These are phyloP conservation scores for Suhomyces coccinellae DNA, from an alignment of 1,139 yeast genomes.

Conservation along the genomic window DNA sequence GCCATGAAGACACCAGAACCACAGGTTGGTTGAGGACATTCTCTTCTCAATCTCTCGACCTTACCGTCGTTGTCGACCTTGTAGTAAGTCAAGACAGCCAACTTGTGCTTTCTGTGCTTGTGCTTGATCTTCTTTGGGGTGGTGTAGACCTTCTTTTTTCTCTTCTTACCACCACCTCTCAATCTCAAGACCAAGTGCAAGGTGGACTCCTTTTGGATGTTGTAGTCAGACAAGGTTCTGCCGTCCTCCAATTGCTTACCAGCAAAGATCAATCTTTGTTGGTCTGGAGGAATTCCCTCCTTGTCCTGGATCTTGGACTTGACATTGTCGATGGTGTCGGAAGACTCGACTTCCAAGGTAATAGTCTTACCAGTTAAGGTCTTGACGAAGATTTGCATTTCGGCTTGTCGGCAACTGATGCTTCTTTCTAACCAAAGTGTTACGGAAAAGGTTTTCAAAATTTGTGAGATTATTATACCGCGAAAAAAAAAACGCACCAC, in stretches of 20 bases:
- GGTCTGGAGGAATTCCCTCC: conserved; percentile 99
- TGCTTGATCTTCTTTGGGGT: conserved; percentile 99
- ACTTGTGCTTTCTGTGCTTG: conserved; percentile 99
- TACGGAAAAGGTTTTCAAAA: background rate
- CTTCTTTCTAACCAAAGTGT: conserved; percentile 53
- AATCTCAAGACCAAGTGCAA: conserved; percentile 96
- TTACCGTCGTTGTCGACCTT: conserved; percentile 98
- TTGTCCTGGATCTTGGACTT: conserved; percentile 99
- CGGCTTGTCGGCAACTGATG: conserved; percentile 53
- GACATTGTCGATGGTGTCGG: conserved; percentile 99
- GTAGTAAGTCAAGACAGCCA: conserved; percentile 99
- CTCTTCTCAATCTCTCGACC: conserved; percentile 98
- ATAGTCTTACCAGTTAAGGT: conserved; percentile 99
- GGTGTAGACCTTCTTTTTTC: conserved; percentile 99
- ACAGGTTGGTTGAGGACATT: conserved; percentile 90
- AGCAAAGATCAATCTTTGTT: conserved; percentile 99
- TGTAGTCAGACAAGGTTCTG: conserved; percentile 98
- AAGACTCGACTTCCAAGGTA: conserved; percentile 98
- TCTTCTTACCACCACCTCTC: conserved; percentile 99
- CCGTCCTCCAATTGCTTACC: conserved; percentile 99
- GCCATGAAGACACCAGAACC: conserved; percentile 99
- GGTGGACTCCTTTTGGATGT: conserved; percentile 99
- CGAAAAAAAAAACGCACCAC: conserved; percentile 2
- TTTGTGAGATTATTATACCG: background rate
- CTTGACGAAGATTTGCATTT: conserved; percentile 98